Conservation (phyloP, 768 basidiomycete species). For the Lentinula sp. region DNA sequence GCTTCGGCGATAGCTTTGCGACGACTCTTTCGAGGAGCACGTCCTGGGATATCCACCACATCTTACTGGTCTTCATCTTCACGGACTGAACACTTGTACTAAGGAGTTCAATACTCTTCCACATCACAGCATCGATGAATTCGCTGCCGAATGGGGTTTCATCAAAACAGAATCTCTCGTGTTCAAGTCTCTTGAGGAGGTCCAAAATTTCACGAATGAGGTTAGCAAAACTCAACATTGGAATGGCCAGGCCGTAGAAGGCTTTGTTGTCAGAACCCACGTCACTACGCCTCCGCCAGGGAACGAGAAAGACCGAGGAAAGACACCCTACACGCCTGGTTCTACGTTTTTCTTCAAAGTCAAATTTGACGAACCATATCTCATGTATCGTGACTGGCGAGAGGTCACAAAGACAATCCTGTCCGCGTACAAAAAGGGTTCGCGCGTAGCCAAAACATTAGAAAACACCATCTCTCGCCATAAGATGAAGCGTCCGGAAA, state of each 20-base stretch:
- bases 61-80: constrained; percentile 85
- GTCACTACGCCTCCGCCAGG: constrained; percentile 35
- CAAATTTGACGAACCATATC: constrained; percentile 98
- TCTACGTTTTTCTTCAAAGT: constrained; percentile 98
- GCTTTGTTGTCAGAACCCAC: constrained; percentile 86
- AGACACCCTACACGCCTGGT: constrained; percentile 62
- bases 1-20: constrained; percentile 71
- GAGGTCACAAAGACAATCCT: constrained; percentile 85
- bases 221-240: constrained; percentile 67
- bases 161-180: constrained; percentile 63
- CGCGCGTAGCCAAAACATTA: not conserved
- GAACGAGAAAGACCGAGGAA: constrained; percentile 15
- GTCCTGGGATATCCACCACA: constrained; percentile 80
- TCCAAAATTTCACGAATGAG: constrained; percentile 65
- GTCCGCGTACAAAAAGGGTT: constrained; percentile 22
- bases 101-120: constrained; percentile 67
- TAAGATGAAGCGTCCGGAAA: constrained; percentile 75
- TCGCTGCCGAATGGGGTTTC: constrained; percentile 91
- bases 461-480: constrained; percentile 45
- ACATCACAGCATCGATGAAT: constrained; percentile 60
- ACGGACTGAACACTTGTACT: constrained; percentile 77
- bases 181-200: constrained; percentile 57
- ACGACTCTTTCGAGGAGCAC: constrained; percentile 96
- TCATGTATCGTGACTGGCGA: constrained; percentile 98
- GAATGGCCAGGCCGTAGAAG: constrained; percentile 83